Base-by-base conservation (phyloP, 139 green algal genomes). In the Nannochloris sp. region DNA sequence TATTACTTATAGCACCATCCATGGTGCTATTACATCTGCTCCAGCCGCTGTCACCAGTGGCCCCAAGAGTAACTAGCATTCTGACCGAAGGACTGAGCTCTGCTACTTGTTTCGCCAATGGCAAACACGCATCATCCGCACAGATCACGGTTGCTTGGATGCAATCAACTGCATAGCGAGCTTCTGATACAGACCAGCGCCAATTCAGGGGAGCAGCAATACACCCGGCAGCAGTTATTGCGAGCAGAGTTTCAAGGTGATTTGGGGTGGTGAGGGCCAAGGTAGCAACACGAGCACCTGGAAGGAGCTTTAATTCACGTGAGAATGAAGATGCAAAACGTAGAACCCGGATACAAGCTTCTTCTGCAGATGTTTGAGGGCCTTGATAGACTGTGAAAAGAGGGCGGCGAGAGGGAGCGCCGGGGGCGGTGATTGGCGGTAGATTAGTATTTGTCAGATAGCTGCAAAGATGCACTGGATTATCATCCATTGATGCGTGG, bases 201-300 rank as follows among this genome's bases (percentile, higher is more conserved):
- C 61, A 76, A 74, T 95, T 95, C 9, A 93, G 48, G 0, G 87
- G 88, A 7, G 65, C 83, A 2, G 73, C 70, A 2, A 94, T 64
- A n/a, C 53, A 73, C 8, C 87, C 88, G 4, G 72, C 70, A n/a
- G 85, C 82, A 0, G 70, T 29, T 0, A 69, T 42, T 0, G 80
- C 78, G 2, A 95, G 75, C 24, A 95, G 53, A 2, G 67, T 64
- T 27, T 85, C 76, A 7, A 90, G 51, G 19, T 68, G 64, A 0
- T 32, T 31, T 27, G 74, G 64, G 8, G 69, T 80, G 44, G 71
- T 80, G 7, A 74, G 36, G 2, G 71, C 70, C 2, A 71, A 57
- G 12, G 89, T 6, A 3, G 64, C 68, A 1, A 87, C 64, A 1
- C 76, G 35, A 29, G 83, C 74, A 7, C 84, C 81, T 24, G 47